Base-by-base conservation (phyloP, 108 stramenopile species). In the Tribonema minus region DNA sequence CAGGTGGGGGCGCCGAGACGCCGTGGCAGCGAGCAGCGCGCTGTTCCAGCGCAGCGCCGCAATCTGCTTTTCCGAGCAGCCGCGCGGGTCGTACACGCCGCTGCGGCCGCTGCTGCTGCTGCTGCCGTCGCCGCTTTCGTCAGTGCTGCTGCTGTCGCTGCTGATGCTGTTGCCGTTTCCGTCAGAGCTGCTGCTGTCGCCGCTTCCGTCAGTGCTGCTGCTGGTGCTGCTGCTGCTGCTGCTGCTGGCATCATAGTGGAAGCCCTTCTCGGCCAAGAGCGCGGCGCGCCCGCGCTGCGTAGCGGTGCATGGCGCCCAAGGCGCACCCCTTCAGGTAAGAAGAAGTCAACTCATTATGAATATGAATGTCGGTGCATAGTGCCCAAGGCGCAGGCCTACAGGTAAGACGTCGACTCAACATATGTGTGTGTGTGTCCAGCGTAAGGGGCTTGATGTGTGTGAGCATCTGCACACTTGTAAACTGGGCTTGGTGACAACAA, bases 1-100 rank as follows among this genome's bases (percentile, higher is more conserved):
- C 46, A 93, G 70, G 33, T 93, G 75, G 0, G 95, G 94, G n/a
- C 67, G 32, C 25, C 84, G 73, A 0, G 36, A 20, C 25, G 26
- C 31, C 9, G 81, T 77, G 30, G 26, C 75, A 7, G 28, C 3
- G 20, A 83, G 46, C 2, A 70, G 31, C 20, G 41, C 79, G 4
- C 39, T n/a, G 37, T 34, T 64, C 61, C 60, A 64, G 23, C 34
- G 40, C 2, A 80, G 40, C 3, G 66, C 37, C 38, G 20, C 39
- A 30, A 12, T 0, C 3, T 68, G 26, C 27, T 46, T 46, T 61
- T n/a, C 23, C 1, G 26, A 3, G 28, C 60, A 6, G 29, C 25
- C 28, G 27, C 60, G 25, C 25, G 29, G 28, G 0, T n/a, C 2
- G 1, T 46, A 23, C 46, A 46, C 15, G 2, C 9, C 0, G 46